These are phyloP conservation scores for Plicaturopsis crispa DNA, from an alignment of 768 basidiomycete species.

Conservation along the genomic window DNA sequence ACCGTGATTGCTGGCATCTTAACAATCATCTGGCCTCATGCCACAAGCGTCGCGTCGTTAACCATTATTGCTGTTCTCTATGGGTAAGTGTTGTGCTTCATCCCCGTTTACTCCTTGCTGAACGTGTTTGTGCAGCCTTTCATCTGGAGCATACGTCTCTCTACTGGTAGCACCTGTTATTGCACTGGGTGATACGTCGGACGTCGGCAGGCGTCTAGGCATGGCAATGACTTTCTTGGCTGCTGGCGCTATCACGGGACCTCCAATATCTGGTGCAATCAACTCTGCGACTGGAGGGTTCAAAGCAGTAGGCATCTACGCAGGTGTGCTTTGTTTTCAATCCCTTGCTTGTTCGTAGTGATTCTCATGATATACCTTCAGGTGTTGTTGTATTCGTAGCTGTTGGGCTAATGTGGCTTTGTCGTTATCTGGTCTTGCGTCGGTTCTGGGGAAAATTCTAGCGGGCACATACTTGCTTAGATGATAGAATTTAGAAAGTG, in stretches of 20 bases:
- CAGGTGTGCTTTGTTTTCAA: slow-evolving; percentile 14
- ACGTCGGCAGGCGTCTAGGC: slow-evolving; percentile 28
- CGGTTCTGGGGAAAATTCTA: not conserved
- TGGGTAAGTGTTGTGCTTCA: slow-evolving; percentile 20
- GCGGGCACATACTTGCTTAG: too few species aligned
- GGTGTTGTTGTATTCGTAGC: too few species aligned
- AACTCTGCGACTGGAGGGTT: slow-evolving; percentile 20
- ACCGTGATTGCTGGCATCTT: slow-evolving; percentile 29
- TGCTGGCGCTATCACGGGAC: slow-evolving; percentile 29
- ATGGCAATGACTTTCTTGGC: slow-evolving; percentile 28
- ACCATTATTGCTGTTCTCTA: slow-evolving; percentile 30
- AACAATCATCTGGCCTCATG: slow-evolving; percentile 38
- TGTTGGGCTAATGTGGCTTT: not conserved
- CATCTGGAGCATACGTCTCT: slow-evolving; percentile 27
- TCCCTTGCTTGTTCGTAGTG: too few species aligned
- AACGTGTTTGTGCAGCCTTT: slow-evolving; percentile 13
- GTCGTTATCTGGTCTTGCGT: not conserved
- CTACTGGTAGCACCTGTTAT: slow-evolving; percentile 24
- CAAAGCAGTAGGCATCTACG: slow-evolving; percentile 24
- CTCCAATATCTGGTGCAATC: slow-evolving; percentile 34
- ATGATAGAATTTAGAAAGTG: too few species aligned
- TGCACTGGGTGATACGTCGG: slow-evolving; percentile 21
- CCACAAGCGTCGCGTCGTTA: slow-evolving; percentile 15
- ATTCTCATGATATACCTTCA: too few species aligned
- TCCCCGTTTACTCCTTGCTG: not conserved